phyloP scores from a whole-genome alignment of 2,329 filamentous ascomycete genomes.

The Paracoccidioides brasiliensis region DNA sequence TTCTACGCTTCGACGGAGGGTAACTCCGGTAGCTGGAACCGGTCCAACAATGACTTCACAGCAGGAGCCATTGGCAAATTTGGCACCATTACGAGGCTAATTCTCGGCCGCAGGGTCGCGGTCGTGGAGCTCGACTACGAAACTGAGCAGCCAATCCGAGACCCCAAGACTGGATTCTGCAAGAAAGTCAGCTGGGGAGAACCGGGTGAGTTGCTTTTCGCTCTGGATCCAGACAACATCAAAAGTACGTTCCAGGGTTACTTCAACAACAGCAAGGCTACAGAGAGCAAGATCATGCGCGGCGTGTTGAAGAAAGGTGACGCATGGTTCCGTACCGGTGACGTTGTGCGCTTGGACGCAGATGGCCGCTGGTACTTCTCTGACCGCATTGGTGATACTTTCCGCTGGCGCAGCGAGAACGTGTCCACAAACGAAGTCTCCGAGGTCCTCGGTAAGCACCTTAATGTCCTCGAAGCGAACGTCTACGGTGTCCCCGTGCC shows the following conservation, averaged over 20 bases:
- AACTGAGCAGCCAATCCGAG: conserved; percentile 53
- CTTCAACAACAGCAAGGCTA: conserved; percentile 59
- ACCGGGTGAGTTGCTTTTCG: conserved; percentile 62
- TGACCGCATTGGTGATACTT: conserved; percentile 48
- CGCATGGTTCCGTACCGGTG: conserved; percentile 73
- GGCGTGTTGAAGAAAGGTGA: conserved; percentile 64
- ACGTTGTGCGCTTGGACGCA: conserved; percentile 56
- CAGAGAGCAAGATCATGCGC: conserved; percentile 58
- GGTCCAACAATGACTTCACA: conserved; percentile 56
- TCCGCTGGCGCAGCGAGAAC: conserved; percentile 59
- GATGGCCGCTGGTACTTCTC: conserved; percentile 68
- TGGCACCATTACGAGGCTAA: conserved; percentile 46
- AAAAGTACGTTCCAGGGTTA: conserved; percentile 65
- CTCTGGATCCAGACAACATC: conserved; percentile 53
- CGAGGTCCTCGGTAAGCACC: conserved; percentile 56
- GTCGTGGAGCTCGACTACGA: conserved; percentile 60
- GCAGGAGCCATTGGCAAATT: conserved; percentile 67
- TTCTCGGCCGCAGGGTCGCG: conserved; percentile 40
- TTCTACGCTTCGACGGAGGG: conserved; percentile 75
- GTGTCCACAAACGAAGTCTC: conserved; percentile 72
- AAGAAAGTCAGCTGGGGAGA: conserved; percentile 44
- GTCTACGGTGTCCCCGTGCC: conserved; percentile 74
- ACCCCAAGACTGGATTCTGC: conserved; percentile 58
- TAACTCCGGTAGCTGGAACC: conserved; percentile 56
- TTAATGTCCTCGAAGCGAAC: conserved; percentile 60